Conservation (phyloP, 2,329 filamentous ascomycete genomes). For the Coniochaeta sp. region DNA sequence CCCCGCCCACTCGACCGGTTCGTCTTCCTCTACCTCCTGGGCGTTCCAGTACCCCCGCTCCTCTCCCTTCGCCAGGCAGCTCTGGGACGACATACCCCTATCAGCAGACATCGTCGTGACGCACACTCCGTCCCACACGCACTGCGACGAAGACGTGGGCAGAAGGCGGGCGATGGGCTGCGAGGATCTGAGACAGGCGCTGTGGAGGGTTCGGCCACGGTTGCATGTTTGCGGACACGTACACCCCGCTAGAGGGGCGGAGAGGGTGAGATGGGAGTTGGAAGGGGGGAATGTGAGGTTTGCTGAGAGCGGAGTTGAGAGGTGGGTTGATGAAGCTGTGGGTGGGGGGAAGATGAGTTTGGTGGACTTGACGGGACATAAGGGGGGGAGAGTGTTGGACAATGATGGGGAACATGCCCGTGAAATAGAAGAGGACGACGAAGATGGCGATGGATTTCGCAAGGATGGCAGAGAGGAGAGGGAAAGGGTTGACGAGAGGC, state of each 20-base stretch:
- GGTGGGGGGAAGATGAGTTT: constrained; percentile 58
- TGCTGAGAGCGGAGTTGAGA: constrained; percentile 34
- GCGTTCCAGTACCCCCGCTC: constrained; percentile 55
- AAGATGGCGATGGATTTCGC: too few relatives aligned
- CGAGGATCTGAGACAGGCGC: constrained; percentile 44
- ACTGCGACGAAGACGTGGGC: constrained; percentile 44
- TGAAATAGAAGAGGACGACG: not conserved
- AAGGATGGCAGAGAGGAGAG: not conserved
- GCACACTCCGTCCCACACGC: constrained; percentile 58
- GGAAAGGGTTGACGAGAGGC: not conserved
- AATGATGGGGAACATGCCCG: constrained; percentile 33
- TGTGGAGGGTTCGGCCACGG: constrained; percentile 56
- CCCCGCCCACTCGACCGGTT: constrained; percentile 35
- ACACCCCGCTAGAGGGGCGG: constrained; percentile 59
- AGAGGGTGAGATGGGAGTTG: constrained; percentile 56
- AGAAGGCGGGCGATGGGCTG: constrained; percentile 46
- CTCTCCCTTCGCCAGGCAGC: constrained; percentile 6
- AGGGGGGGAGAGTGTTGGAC: constrained; percentile 30
- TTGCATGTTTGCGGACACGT: constrained; percentile 67
- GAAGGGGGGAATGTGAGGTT: constrained; percentile 32
- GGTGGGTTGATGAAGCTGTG: constrained; percentile 50
- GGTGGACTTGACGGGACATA: constrained; percentile 49
- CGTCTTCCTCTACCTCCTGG: too few relatives aligned
- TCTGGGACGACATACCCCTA: constrained; percentile 58
- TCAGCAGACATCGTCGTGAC: constrained; percentile 62